Evolutionary conservation across 306 rosid genomes (phyloP), one percentile per base, ranked within the genome.

Genomic region (Inga laurina): DNA sequence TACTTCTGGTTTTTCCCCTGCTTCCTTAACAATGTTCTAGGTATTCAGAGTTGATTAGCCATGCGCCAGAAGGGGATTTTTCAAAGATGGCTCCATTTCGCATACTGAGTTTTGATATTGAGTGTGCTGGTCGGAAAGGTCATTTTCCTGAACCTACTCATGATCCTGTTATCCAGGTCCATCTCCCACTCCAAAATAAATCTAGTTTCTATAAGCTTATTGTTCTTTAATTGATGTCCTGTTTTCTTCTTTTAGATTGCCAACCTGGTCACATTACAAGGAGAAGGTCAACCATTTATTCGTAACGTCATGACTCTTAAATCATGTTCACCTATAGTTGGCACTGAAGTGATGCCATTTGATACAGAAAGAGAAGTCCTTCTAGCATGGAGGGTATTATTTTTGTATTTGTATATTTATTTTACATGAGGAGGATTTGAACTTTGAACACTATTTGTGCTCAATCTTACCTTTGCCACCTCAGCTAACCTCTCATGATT

Each of bases 11-110:
- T 49, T 82, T 78, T 61, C 57, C 13, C 21, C 41, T 57, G 68
- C 21, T 83, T 56, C 87, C 94, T 96, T 92, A 82, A 91, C 93
- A 78, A 52, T 69, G 27, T 82, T 83, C 64, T 83, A 96, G 99
- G 86, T 92, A 91, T 88, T 96, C 94, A 62, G 92, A 93, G 24
- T 87, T 96, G 88, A 89, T 92, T 82, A 96, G 99, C 83, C 97
- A 96, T 86, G 88, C 90, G 32, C 97, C 99, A 81, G 98, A 96
- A 87, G 99, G 97, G 74, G 98, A 92, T 84, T 91, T 87, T 84
- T 96, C 97, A 5, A 96, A 93, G 91, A 93, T 96, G 98, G 99
- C 99, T 81, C 99, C 99, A 43, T 96, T 96, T 90, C 99, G 97
- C 84, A 89, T 96, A 79, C 85, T 96, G 88, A 96, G 99, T 90